Evolutionary conservation across 2,329 filamentous ascomycete species (phyloP).

Genomic region (Colletotrichum lini): DNA sequence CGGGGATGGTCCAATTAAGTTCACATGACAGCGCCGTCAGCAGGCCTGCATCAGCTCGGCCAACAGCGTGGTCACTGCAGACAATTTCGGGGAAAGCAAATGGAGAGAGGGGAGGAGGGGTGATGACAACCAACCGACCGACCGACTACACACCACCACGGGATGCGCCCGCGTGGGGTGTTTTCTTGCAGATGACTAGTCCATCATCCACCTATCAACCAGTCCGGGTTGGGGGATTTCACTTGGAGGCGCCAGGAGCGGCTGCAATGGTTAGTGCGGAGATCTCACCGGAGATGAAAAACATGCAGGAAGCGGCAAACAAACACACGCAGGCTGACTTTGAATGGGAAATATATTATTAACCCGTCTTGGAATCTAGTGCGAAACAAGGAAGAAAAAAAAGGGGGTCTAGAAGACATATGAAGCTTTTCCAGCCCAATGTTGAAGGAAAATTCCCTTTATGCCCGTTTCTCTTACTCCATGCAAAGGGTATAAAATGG

Average conservation of each 20-base stretch:
- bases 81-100: not conserved
- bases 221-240: not conserved
- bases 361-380: constrained; percentile 13
- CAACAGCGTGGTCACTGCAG: constrained; percentile 15
- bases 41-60: constrained; percentile 14
- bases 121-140: not conserved
- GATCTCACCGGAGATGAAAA: not conserved
- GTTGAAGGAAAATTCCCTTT: constrained; percentile 13
- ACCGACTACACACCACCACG: constrained; percentile 13
- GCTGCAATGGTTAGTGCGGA: not conserved
- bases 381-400: constrained; percentile 1
- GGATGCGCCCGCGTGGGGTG: constrained; percentile 20
- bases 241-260: not conserved
- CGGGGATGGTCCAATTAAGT: not conserved
- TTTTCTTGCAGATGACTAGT: constrained; percentile 21
- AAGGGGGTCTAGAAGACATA: constrained; percentile 18
- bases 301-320: not conserved
- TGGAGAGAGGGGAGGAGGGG: not conserved
- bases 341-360: constrained; percentile 28
- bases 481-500: constrained; percentile 41
- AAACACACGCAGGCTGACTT: not conserved
- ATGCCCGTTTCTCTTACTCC: constrained; percentile 41
- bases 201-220: not conserved
- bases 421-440: constrained; percentile 6
- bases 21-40: constrained; percentile 28